Base-by-base conservation (phyloP, 2,329 filamentous ascomycete species). In the Penicillium hordei region DNA sequence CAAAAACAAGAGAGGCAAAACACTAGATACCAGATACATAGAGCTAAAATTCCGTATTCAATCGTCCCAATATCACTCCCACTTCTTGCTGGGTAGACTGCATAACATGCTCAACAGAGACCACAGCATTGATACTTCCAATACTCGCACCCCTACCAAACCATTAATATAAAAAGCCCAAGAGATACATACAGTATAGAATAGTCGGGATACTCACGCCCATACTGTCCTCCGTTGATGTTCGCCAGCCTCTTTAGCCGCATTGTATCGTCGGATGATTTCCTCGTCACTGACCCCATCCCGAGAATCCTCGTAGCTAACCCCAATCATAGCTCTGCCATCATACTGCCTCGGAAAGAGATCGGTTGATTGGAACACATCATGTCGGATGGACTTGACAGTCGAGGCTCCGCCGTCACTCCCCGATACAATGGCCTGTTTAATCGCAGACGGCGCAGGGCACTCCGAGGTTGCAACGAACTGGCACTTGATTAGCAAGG, bases 391-490 rank as follows among this genome's bases (percentile, higher is more conserved):
- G 12, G 64, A 81, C 77, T 83, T 83, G 55, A 80, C 65, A 0
- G 81, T 83, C 3, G 75, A 72, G 15, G 70, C 57, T 5, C 74
- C 81, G 3, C 81, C 81, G 58, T 83, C 81, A 3, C 58, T 66
- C 15, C 78, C 70, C 34, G 74, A 64, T 19, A 82, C 64, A 31
- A 82, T 66, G 15, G 74, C 60, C 48, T 78, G 67, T 63, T 79
- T 80, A 36, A 74, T 70, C 45, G 67, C 69, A 4, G 77, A 72
- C 2, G 78, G 72, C 1, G 77, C 76, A n/a, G 64, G 63, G 13
- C 79, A 79, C 64, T 83, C 81, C 3, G 69, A 51, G 13, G 79
- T 71, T 15, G 78, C 72, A 43, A 79, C 71, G 56, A 82, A 83
- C 78, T 68, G 27, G 78, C 5, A 48, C 13, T 29, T 10, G 4